Percentiles rank a stretch among this genome's conserved stretches.
Conservation (phyloP, 2,329 filamentous ascomycete species). For the Diaporthe citriasiana region DNA sequence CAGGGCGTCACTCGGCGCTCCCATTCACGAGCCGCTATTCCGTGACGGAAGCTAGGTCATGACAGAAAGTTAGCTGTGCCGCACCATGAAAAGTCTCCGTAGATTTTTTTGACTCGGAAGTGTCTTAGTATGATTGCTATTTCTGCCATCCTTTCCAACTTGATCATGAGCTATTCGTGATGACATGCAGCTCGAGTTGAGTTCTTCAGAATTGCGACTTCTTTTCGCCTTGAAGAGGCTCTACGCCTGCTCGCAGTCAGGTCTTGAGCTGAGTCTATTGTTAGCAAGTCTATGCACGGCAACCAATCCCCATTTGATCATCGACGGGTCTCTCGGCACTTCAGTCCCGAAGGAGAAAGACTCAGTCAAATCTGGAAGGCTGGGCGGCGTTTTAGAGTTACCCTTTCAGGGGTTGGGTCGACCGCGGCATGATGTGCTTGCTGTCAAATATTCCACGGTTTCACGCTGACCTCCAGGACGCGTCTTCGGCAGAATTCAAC, state of each 20-base stretch:
- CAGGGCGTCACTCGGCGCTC: background rate
- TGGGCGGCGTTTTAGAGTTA: background rate
- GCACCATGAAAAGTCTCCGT: conserved; percentile 1
- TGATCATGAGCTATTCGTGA: no score
- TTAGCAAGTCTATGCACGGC: background rate
- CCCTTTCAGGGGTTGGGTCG: background rate
- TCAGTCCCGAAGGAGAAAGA: background rate
- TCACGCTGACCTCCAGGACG: conserved; percentile 8
- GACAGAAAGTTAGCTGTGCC: background rate
- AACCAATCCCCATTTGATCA: background rate
- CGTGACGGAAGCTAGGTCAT: no score
- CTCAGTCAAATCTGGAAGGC: background rate
- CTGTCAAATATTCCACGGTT: conserved; percentile 6
- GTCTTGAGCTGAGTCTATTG: background rate
- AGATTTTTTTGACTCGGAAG: no score
- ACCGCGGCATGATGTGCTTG: background rate
- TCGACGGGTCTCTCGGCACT: background rate
- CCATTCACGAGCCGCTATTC: background rate
- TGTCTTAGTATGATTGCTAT: no score
- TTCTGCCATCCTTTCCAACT: background rate
- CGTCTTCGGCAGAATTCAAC: background rate
- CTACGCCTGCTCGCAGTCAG: no score
- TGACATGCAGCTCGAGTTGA: background rate
- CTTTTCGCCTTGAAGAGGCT: background rate
- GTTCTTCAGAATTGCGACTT: background rate